Evolutionary conservation across 2,329 filamentous ascomycete species (phyloP).

Genomic region (Ceratocystis destructans): DNA sequence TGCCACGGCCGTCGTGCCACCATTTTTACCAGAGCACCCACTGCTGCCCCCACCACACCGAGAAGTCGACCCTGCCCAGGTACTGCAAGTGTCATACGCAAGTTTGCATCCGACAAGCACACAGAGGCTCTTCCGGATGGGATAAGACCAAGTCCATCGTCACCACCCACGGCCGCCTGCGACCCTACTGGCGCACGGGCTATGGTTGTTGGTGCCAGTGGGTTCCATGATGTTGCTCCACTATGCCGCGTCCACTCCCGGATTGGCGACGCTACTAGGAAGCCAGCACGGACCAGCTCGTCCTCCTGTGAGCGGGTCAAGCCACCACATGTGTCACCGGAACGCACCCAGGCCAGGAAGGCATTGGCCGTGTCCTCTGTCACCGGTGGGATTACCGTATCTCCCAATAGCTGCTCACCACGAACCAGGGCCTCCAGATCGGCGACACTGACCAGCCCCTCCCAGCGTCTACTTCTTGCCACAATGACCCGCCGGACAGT

Average conservation of each 20-base stretch:
- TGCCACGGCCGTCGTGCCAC: slow-evolving; percentile 44
- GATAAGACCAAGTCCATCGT: slow-evolving; percentile 27
- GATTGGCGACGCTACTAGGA: slow-evolving; percentile 40
- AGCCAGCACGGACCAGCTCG: slow-evolving; percentile 50
- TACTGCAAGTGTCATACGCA: slow-evolving; percentile 43
- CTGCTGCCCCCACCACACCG: slow-evolving; percentile 44
- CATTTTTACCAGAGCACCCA: slow-evolving; percentile 30
- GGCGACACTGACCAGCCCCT: slow-evolving; percentile 46
- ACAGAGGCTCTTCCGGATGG: slow-evolving; percentile 23
- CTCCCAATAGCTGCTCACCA: slow-evolving; percentile 27
- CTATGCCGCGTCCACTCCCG: slow-evolving; percentile 1
- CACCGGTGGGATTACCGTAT: neutral
- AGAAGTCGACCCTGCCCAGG: slow-evolving; percentile 55
- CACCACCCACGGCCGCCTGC: slow-evolving; percentile 39
- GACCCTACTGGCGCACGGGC: slow-evolving; percentile 17
- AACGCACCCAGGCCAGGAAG: slow-evolving; percentile 30
- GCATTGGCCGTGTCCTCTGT: slow-evolving; percentile 31
- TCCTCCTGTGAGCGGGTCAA: slow-evolving; percentile 38
- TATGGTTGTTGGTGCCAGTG: slow-evolving; percentile 28
- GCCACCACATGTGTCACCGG: slow-evolving; percentile 22
- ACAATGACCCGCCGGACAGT: slow-evolving; percentile 48
- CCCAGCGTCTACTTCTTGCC: slow-evolving; percentile 38
- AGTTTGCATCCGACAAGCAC: neutral
- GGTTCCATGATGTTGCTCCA: slow-evolving; percentile 46
- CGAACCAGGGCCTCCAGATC: slow-evolving; percentile 35